Conservation (phyloP, 352 stramenopile genomes). For the Pythium volutum region DNA sequence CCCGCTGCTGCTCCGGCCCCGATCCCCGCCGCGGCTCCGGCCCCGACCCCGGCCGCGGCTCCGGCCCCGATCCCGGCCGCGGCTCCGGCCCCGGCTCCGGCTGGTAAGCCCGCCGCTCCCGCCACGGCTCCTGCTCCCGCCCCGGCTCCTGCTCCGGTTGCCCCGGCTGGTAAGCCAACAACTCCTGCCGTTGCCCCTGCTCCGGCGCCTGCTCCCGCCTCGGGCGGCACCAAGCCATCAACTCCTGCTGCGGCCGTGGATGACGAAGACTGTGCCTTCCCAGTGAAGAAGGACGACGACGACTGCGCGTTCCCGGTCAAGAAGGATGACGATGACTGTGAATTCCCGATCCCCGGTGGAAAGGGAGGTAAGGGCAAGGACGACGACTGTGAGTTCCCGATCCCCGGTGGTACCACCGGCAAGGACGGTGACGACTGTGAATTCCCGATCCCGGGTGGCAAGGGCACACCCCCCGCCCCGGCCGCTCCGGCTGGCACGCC, state of each 20-base stretch:
- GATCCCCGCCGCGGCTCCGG: too few relatives aligned
- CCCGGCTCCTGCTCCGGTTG: conserved; percentile 1
- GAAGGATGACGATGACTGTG: conserved; percentile 20
- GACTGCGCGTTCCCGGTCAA: conserved; percentile 12
- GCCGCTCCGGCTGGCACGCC: conserved; percentile 4
- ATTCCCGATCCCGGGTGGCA: conserved; percentile 10
- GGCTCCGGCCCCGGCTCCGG: neutral
- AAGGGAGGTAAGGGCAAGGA: conserved; percentile 6
- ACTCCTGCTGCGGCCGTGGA: neutral
- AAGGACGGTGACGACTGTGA: conserved; percentile 19
- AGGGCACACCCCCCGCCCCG: neutral
- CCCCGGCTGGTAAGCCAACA: conserved; percentile 6
- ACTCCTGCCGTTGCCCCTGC: neutral
- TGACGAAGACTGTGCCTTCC: conserved; percentile 9
- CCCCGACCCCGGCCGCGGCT: too few relatives aligned
- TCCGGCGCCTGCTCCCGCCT: conserved; percentile 5
- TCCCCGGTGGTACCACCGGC: neutral
- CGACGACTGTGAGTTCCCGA: conserved; percentile 21
- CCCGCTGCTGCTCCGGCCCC: neutral
- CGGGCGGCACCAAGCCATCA: conserved; percentile 1
- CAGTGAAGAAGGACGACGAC: conserved; percentile 23
- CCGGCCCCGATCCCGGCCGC: conserved; percentile 3
- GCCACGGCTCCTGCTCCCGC: conserved; percentile 10
- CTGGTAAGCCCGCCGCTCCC: conserved; percentile 7
- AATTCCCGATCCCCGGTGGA: conserved; percentile 11